Evolutionary conservation across 1,284 basidiomycete species (phyloP).

Genomic region (Chalciporus sp.): DNA sequence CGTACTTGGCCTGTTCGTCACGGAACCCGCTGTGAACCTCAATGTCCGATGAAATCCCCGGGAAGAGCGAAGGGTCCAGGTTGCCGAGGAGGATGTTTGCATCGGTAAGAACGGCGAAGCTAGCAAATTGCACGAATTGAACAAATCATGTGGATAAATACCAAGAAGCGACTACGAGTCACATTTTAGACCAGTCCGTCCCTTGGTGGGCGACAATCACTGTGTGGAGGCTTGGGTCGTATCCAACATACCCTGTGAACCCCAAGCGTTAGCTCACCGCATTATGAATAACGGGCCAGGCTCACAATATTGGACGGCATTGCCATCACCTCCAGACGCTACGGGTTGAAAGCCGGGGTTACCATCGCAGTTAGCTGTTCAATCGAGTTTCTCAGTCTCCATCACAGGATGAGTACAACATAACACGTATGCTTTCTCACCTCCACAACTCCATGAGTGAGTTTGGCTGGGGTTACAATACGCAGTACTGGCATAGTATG

Average conservation of each 20-base stretch:
- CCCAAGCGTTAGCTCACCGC: background rate
- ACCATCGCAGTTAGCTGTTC: constrained; percentile 53
- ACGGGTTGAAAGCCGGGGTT: constrained; percentile 58
- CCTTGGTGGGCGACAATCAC: constrained; percentile 43
- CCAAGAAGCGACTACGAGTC: background rate
- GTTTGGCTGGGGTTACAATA: constrained; percentile 54
- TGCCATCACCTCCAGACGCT: constrained; percentile 65
- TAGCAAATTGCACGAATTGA: too few relatives aligned
- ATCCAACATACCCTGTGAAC: constrained; percentile 42
- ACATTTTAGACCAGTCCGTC: constrained; percentile 38
- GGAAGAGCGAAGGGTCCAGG: constrained; percentile 56
- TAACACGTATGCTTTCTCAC: constrained; percentile 33
- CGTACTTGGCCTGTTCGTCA: constrained; percentile 51
- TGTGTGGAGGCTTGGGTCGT: constrained; percentile 34
- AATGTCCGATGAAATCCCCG: constrained; percentile 52
- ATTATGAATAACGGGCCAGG: background rate
- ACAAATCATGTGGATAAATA: background rate
- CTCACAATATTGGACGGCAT: constrained; percentile 51
- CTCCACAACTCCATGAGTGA: constrained; percentile 61
- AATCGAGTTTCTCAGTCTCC: background rate
- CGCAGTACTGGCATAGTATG: constrained; percentile 57
- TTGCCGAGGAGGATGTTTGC: constrained; percentile 43
- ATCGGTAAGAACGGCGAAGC: constrained; percentile 46
- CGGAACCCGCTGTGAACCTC: constrained; percentile 61
- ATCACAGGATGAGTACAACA: background rate